phyloP scores from a whole-genome alignment of 345 rosid species.

The Linum tenue region DNA sequence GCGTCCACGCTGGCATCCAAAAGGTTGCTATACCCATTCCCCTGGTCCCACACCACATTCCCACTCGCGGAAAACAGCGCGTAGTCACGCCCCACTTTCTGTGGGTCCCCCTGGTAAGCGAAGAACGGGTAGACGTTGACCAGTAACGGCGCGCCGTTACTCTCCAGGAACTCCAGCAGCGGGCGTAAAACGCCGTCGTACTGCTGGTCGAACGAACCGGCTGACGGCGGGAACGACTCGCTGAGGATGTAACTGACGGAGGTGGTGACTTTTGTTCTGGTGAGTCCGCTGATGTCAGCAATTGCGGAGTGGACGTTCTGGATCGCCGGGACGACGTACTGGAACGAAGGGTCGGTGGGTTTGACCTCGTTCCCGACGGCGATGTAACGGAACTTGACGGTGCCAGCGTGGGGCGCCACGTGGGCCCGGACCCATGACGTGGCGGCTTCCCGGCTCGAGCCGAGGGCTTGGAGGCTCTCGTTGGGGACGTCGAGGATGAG shows the following conservation, averaged over 20 bases:
- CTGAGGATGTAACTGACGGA: background rate
- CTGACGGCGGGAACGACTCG: constrained; percentile 14
- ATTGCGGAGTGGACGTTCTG: background rate
- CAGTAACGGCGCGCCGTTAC: constrained; percentile 9
- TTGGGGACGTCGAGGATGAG: constrained; percentile 37
- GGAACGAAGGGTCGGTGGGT: background rate
- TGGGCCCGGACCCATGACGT: constrained; percentile 6
- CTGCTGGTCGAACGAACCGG: constrained; percentile 5
- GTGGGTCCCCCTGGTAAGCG: constrained; percentile 2
- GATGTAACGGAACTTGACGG: constrained; percentile 2
- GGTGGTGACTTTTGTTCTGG: constrained; percentile 2
- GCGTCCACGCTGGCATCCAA: constrained; percentile 21
- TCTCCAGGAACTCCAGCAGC: background rate
- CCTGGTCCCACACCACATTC: constrained; percentile 8
- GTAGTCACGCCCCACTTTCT: constrained; percentile 7
- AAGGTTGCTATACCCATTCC: constrained; percentile 9
- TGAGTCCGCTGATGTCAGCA: background rate
- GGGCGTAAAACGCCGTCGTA: background rate
- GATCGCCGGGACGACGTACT: constrained; percentile 7
- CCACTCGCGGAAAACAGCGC: background rate
- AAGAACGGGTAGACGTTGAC: constrained; percentile 19
- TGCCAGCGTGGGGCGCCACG: constrained; percentile 2
- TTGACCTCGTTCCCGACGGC: constrained; percentile 14
- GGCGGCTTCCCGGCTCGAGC: constrained; percentile 8
- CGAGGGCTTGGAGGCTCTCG: constrained; percentile 13